These are phyloP conservation scores for Neopestalotiopsis rosae DNA, from an alignment of 2,329 filamentous ascomycete species.

Conservation along the genomic window DNA sequence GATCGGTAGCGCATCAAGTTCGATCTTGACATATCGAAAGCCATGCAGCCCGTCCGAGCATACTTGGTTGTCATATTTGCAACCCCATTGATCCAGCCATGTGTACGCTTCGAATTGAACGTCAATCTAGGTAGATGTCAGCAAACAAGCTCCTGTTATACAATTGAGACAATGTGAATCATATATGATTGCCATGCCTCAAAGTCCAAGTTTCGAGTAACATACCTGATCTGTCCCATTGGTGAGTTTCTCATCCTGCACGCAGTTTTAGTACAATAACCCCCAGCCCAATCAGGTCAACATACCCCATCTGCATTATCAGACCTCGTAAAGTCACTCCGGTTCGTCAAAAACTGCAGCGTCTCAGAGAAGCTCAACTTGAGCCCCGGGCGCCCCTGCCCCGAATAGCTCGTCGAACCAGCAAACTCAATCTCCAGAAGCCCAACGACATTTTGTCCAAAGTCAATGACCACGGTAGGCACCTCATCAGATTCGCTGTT, in stretches of 20 bases:
- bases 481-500: slow-evolving; percentile 22
- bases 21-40: slow-evolving; percentile 57
- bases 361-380: slow-evolving; percentile 55
- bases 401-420: slow-evolving; percentile 32
- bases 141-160: neutral
- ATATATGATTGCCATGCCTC: neutral
- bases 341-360: slow-evolving; percentile 46
- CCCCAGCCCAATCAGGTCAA: slow-evolving; percentile 17
- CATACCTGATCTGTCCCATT: slow-evolving; percentile 53
- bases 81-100: slow-evolving; percentile 52
- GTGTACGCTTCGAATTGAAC: slow-evolving; percentile 46
- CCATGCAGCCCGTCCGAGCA: slow-evolving; percentile 59
- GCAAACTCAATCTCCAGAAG: slow-evolving; percentile 48
- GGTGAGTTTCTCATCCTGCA: slow-evolving; percentile 36
- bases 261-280: slow-evolving; percentile 20
- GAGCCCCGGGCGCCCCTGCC: slow-evolving; percentile 43
- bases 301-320: slow-evolving; percentile 37
- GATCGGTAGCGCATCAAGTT: slow-evolving; percentile 46
- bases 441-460: slow-evolving; percentile 53
- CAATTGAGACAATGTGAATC: neutral
- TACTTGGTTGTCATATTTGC: slow-evolving; percentile 46
- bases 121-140: slow-evolving; percentile 42
- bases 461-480: slow-evolving; percentile 53
- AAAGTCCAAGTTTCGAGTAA: neutral
- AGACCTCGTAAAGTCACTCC: slow-evolving; percentile 55